Percentiles rank a stretch among this genome's conserved stretches.
These are phyloP conservation scores for Viola pubescens DNA, from an alignment of 441 rosid genomes.

Conservation along the genomic window DNA sequence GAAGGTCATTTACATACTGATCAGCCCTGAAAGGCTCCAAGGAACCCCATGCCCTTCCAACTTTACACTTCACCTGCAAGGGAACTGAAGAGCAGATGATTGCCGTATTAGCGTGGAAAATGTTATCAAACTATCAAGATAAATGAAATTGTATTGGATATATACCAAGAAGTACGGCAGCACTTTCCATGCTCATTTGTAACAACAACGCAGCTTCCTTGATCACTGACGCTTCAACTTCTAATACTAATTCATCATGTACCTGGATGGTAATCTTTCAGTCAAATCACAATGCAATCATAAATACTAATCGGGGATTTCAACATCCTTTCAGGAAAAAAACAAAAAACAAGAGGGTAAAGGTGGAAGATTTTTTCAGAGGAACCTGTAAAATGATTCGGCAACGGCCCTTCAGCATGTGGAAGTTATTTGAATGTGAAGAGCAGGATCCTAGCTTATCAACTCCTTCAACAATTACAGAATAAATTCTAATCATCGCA, in stretches of 20 bases:
- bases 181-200: slow-evolving; percentile 73
- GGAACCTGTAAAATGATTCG: slow-evolving; percentile 84
- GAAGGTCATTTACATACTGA: slow-evolving; percentile 25
- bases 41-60: slow-evolving; percentile 96
- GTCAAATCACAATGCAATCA: neutral
- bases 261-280: slow-evolving; percentile 37
- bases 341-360: neutral
- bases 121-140: slow-evolving; percentile 9
- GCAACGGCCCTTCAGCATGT: slow-evolving; percentile 64
- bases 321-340: too few species aligned
- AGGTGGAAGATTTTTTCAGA: slow-evolving; percentile 10
- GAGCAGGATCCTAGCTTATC: slow-evolving; percentile 33
- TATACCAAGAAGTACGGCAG: slow-evolving; percentile 69
- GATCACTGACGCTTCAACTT: slow-evolving; percentile 63
- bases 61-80: slow-evolving; percentile 68
- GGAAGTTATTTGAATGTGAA: slow-evolving; percentile 39
- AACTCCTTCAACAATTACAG: slow-evolving; percentile 43
- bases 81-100: slow-evolving; percentile 51
- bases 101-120: slow-evolving; percentile 7
- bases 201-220: slow-evolving; percentile 73
- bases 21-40: slow-evolving; percentile 53
- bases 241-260: slow-evolving; percentile 91
- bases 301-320: too few species aligned
- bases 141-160: slow-evolving; percentile 7
- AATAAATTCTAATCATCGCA: slow-evolving; percentile 77